Conservation (phyloP, 257 asterid species). For the Solanum ossicruentum region DNA sequence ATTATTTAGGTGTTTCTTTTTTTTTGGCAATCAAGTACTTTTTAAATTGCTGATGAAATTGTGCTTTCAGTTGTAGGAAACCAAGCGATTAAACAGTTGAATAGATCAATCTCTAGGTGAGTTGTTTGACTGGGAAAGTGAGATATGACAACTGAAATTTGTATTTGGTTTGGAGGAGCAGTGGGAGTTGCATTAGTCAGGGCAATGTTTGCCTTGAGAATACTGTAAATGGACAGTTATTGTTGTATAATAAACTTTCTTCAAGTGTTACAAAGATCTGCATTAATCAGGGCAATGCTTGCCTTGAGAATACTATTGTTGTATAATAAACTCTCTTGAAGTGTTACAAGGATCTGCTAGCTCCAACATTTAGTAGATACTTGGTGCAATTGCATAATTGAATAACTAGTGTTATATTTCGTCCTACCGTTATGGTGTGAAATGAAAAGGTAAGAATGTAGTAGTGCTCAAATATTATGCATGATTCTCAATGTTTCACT, state of each 20-base stretch:
- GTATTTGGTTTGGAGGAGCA: neutral
- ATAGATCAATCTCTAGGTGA: neutral
- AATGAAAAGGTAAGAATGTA: neutral
- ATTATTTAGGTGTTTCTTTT: neutral
- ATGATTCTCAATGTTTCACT: neutral
- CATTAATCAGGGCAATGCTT: neutral
- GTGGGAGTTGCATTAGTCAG: neutral
- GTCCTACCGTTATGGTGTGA: neutral
- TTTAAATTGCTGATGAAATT: neutral
- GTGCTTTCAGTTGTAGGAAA: neutral
- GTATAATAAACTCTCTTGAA: neutral
- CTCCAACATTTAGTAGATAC: neutral
- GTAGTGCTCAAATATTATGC: neutral
- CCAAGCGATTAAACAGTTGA: neutral
- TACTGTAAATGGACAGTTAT: neutral
- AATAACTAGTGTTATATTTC: neutral
- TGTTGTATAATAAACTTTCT: neutral
- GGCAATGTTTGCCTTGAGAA: neutral
- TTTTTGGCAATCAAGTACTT: neutral
- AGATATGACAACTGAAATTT: neutral
- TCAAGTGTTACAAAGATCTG: neutral
- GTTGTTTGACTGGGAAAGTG: neutral
- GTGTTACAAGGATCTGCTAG: neutral
- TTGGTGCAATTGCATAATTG: neutral
- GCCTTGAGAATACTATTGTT: neutral